Base-by-base conservation (phyloP, 768 basidiomycete genomes). In the Mrakia frigida region DNA sequence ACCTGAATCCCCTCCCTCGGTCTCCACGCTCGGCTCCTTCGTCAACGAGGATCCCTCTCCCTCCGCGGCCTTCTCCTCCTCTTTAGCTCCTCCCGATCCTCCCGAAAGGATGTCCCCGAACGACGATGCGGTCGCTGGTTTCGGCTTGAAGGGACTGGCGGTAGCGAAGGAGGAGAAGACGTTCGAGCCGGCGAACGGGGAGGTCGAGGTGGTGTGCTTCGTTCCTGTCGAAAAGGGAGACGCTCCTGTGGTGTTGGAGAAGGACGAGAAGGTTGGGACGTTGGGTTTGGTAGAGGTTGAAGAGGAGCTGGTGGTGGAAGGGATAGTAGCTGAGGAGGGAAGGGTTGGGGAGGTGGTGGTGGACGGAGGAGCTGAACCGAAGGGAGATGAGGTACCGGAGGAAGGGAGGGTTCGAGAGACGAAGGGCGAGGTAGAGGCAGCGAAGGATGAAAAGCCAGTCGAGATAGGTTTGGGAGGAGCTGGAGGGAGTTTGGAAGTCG, bases 51-150 rank as follows among this genome's bases (percentile, higher is more conserved):
- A 35, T 52, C 74, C 80, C 61, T 81, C 78, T 50, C 79, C 79
- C 6, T 79, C 77, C 43, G 78, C 72, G 25, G 56, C 74, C 53
- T 80, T 81, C n/a, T 76, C 79, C 7, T 63, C 78, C 67, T 56
- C 28, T 18, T 33, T 39, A 0, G 37, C 67, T 23, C 75, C 75
- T 18, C 5, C 53, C 39, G 25, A 25, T 68, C 50, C 70, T 73
- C 31, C 56, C 56, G 56, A 56, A 11, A 76, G 70, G 31, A 76
- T 73, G 41, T 76, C 75, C 5, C 63, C 71, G 52, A 73, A 71
- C n/a, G 46, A 70, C 4, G 69, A 59, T 28, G 61, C 39, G 56
- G 60, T 31, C 18, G 59, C 35, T 35, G 63, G 37, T 23, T 67
- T 33, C 2, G 75, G n/a, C 69, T 65, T 69, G 67, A 77, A 77